These are phyloP conservation scores for Styphnolobium japonicum DNA, from an alignment of 306 rosid species.

Conservation along the genomic window DNA sequence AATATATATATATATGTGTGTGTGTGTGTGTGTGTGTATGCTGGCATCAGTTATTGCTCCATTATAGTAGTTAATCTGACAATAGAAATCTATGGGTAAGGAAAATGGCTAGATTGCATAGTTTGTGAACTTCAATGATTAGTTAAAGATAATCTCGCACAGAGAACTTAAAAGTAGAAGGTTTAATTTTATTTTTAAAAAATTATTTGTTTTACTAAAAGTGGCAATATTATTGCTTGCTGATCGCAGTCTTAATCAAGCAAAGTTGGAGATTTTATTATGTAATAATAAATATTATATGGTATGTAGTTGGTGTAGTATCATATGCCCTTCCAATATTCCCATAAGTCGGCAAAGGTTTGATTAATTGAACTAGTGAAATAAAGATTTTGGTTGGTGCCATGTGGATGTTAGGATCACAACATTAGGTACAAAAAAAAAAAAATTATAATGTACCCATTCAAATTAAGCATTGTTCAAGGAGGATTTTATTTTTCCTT, in stretches of 20 bases:
- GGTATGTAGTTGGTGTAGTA: background rate
- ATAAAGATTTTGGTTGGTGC: slow-evolving; percentile 5
- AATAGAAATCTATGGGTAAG: background rate
- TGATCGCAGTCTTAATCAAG: slow-evolving; percentile 5
- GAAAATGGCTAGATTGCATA: background rate
- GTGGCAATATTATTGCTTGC: slow-evolving; percentile 26
- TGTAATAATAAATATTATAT: background rate
- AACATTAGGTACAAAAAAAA: background rate
- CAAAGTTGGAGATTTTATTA: background rate
- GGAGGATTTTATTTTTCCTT: background rate
- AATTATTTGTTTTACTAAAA: slow-evolving; percentile 20
- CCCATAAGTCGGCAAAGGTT: background rate
- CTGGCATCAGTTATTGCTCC: background rate
- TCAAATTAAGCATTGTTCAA: background rate
- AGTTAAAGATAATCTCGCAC: slow-evolving; percentile 8
- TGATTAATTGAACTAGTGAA: background rate
- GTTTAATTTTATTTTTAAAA: background rate
- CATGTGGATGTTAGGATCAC: background rate
- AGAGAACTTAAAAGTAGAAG: background rate
- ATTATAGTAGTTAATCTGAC: background rate
- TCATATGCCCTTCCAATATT: slow-evolving; percentile 30
- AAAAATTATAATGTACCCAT: background rate
- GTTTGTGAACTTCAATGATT: slow-evolving; percentile 25
- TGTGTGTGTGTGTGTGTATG: too few relatives aligned
- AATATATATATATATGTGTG: background rate